Percentiles rank a stretch among this genome's conserved stretches.
These are phyloP conservation scores for Salix purpurea DNA, from an alignment of 345 rosid genomes.

Conservation along the genomic window DNA sequence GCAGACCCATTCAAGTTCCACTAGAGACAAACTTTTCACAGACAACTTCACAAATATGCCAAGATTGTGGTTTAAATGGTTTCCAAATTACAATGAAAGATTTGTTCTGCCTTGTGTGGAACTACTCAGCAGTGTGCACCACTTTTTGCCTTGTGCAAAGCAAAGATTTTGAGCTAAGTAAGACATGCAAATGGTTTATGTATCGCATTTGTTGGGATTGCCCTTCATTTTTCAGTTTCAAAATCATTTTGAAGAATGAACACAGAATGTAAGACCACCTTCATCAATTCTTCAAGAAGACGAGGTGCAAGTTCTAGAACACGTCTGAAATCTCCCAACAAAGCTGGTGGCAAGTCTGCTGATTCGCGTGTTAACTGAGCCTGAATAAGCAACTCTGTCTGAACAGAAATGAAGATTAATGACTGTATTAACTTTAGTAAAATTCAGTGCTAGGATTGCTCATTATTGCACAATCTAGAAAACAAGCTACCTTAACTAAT, in stretches of 20 bases:
- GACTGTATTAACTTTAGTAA: slow-evolving; percentile 8
- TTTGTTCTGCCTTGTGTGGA: background rate
- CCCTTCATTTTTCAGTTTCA: background rate
- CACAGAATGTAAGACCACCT: slow-evolving; percentile 40
- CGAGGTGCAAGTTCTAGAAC: slow-evolving; percentile 94
- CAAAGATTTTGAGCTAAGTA: background rate
- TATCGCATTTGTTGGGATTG: background rate
- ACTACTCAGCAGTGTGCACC: background rate
- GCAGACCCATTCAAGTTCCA: background rate
- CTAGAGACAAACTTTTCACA: background rate
- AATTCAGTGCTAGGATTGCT: background rate
- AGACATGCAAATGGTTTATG: background rate
- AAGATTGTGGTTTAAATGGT: background rate
- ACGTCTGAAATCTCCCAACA: slow-evolving; percentile 73
- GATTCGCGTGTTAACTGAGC: slow-evolving; percentile 88
- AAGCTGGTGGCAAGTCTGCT: slow-evolving; percentile 67
- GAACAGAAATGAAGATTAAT: slow-evolving; percentile 14
- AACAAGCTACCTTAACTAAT: slow-evolving; percentile 66
- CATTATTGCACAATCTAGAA: slow-evolving; percentile 3
- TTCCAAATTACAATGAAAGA: background rate
- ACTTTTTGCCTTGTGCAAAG: background rate
- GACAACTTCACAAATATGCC: background rate
- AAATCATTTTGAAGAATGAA: background rate
- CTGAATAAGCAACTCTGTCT: slow-evolving; percentile 97
- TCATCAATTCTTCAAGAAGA: slow-evolving; percentile 89